These are phyloP conservation scores for Agaricus blazei DNA, from an alignment of 768 basidiomycete species.

Conservation along the genomic window DNA sequence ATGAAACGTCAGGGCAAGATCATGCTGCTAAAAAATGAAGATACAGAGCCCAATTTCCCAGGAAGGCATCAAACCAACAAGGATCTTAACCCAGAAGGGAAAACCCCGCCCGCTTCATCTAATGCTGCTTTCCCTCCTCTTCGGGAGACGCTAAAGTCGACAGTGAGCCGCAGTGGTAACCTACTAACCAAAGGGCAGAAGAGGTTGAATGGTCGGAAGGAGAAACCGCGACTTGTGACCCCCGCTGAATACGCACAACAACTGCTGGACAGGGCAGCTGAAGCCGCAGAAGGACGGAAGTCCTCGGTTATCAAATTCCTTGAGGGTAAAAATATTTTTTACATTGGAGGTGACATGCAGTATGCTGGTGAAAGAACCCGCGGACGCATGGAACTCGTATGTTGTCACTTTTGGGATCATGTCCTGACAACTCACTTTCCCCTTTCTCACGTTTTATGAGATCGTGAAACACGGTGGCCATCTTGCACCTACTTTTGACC, in stretches of 20 bases:
- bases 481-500: slow-evolving; percentile 54
- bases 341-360: slow-evolving; percentile 52
- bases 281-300: slow-evolving; percentile 4
- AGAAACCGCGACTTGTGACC: slow-evolving; percentile 35
- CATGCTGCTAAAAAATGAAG: slow-evolving; percentile 18
- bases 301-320: slow-evolving; percentile 30
- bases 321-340: slow-evolving; percentile 51
- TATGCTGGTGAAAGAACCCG: slow-evolving; percentile 47
- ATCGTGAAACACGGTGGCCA: slow-evolving; percentile 61
- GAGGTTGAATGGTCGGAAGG: slow-evolving; percentile 24
- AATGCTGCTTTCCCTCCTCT: background rate
- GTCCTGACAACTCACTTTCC: slow-evolving; percentile 3
- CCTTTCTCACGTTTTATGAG: slow-evolving; percentile 26
- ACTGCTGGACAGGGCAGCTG: slow-evolving; percentile 26
- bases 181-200: slow-evolving; percentile 13
- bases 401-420: slow-evolving; percentile 20
- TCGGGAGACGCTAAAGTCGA: slow-evolving; percentile 12
- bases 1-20: slow-evolving; percentile 25
- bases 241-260: slow-evolving; percentile 52
- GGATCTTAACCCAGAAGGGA: slow-evolving; percentile 20
- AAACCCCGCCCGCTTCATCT: slow-evolving; percentile 7
- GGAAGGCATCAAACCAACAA: slow-evolving; percentile 13
- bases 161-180: background rate
- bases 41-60: slow-evolving; percentile 6
- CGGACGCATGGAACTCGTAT: slow-evolving; percentile 56